Conservation (phyloP, 306 rosid genomes). For the Cercis canadensis region DNA sequence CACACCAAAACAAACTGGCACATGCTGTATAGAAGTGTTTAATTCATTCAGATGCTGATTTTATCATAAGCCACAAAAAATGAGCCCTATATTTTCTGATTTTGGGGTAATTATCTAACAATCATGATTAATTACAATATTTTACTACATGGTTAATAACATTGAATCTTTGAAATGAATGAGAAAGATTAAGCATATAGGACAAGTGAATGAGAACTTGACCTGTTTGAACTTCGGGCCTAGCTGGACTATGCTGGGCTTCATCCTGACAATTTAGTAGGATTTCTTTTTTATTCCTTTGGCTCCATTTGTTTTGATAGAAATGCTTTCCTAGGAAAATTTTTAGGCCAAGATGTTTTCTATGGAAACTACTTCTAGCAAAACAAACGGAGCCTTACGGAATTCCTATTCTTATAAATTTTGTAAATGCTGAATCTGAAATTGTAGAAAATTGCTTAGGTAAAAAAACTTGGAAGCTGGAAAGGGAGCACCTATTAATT, state of each 20-base stretch:
- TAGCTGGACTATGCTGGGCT: background rate
- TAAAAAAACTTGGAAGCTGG: too few relatives aligned
- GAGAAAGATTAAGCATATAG: background rate
- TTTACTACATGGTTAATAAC: background rate
- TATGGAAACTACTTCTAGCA: too few relatives aligned
- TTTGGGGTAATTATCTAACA: background rate
- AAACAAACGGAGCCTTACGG: too few relatives aligned
- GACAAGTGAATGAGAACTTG: background rate
- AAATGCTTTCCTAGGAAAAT: too few relatives aligned
- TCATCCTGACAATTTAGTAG: background rate
- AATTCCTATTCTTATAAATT: background rate
- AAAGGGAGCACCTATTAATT: background rate
- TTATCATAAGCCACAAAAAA: background rate
- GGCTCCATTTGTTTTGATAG: too few relatives aligned
- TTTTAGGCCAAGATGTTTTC: too few relatives aligned
- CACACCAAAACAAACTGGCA: background rate
- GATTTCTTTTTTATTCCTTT: background rate
- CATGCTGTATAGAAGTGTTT: slow-evolving; percentile 6
- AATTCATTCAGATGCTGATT: slow-evolving; percentile 3
- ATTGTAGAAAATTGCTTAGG: background rate
- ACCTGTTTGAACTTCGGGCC: background rate
- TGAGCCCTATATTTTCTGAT: background rate
- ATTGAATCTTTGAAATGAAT: slow-evolving; percentile 7
- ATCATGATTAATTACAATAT: background rate
- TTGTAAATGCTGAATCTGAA: slow-evolving; percentile 6